phyloP scores from a whole-genome alignment of 2,329 filamentous ascomycete genomes.

The Fusarium virguliforme region DNA sequence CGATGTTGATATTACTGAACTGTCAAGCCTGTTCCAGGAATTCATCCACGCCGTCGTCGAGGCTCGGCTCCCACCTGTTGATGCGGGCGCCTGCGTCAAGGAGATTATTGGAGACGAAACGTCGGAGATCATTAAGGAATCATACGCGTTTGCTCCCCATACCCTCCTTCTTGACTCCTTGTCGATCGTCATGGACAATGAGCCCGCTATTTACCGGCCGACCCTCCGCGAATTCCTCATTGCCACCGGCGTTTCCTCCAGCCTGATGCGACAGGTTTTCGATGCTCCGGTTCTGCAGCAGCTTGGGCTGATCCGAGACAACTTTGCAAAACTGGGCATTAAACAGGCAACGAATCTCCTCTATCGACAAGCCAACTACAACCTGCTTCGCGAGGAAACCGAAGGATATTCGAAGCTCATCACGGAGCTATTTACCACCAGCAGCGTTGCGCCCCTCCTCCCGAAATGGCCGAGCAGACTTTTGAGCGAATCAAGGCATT shows the following conservation, averaged over 20 bases:
- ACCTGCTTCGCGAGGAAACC: slow-evolving; percentile 92
- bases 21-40: slow-evolving; percentile 87
- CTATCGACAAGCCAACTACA: slow-evolving; percentile 97
- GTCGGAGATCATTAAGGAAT: slow-evolving; percentile 66
- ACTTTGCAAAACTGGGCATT: slow-evolving; percentile 86
- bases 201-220: slow-evolving; percentile 66
- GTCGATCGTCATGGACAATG: slow-evolving; percentile 82
- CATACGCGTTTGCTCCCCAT: slow-evolving; percentile 72
- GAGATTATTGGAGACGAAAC: slow-evolving; percentile 77
- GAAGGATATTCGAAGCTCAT: slow-evolving; percentile 98
- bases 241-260: slow-evolving; percentile 79
- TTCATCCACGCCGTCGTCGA: slow-evolving; percentile 83
- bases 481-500: slow-evolving; percentile 95
- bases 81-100: slow-evolving; percentile 81
- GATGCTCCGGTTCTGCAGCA: slow-evolving; percentile 83
- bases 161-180: slow-evolving; percentile 87
- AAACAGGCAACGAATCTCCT: slow-evolving; percentile 93
- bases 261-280: slow-evolving; percentile 85
- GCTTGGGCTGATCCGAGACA: slow-evolving; percentile 86
- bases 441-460: slow-evolving; percentile 81
- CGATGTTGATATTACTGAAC: slow-evolving; percentile 77
- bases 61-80: slow-evolving; percentile 74
- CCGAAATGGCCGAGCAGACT: slow-evolving; percentile 84
- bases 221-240: slow-evolving; percentile 78
- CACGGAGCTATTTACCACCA: slow-evolving; percentile 94